Evolutionary conservation across 352 stramenopile genomes (phyloP), one percentile per base, ranked within the genome.

Genomic region (Phytophthora fragariaefolia): DNA sequence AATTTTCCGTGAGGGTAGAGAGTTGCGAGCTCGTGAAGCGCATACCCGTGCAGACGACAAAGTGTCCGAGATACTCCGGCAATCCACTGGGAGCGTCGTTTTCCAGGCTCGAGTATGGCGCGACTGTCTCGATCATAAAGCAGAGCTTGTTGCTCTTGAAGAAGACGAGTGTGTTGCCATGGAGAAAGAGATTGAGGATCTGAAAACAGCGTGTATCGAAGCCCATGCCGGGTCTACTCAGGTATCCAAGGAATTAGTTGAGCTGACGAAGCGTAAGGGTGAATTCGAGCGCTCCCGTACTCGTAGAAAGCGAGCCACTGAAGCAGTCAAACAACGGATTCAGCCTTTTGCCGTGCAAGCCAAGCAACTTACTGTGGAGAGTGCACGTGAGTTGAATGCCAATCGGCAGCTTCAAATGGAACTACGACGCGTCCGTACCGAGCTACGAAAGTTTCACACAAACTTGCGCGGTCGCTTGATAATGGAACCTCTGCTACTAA

Each of bases 101-200:
- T 94, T 91, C 57, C 86, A 91, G 45, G 81, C 86, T 36, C 72
- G 71, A 6, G 82, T 92, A 15, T 94, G 86, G 86, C 75, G 76
- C 1, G 83, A 91, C 49, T 89, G 80, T 20, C 60, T 89, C 18
- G 84, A 85, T 50, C 64, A 74, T 36, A 85, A 83, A 42, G 18
- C 76, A 23, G 47, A 77, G 30, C 63, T 90, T 30, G 54, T 56
- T 8, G 77, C 65, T 26, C 68, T 91, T 40, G 71, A 83, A 51
- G 81, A 91, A 36, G 60, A 63, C 2, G 67, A 78, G 13, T 82
- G 64, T 15, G 40, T 69, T 5, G 75, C 62, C 12, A 68, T 87
- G 50, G 82, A 90, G 57, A 66, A 60, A 1, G 79, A 90, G 60
- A 63, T 94, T 32, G 72, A 74, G 6, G 30, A 80, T 49, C 71